phyloP scores from a whole-genome alignment of 1,284 basidiomycete genomes.

The Rhizoctonia solani region DNA sequence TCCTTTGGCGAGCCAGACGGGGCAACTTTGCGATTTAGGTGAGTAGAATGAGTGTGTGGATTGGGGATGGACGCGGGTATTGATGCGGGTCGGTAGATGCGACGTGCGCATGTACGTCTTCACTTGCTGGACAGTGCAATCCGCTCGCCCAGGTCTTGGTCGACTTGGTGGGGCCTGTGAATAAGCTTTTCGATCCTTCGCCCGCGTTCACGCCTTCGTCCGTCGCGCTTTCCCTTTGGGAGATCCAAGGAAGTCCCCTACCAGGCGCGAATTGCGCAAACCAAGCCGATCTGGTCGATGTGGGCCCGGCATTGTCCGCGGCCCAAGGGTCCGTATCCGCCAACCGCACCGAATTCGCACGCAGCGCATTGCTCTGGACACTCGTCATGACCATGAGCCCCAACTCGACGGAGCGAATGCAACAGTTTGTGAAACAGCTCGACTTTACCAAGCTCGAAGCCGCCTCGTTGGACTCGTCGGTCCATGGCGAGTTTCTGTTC shows the following conservation, averaged over 20 bases:
- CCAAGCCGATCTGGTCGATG: constrained; percentile 61
- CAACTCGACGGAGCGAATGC: constrained; percentile 49
- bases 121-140: constrained; percentile 52
- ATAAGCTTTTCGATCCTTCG: constrained; percentile 52
- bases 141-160: constrained; percentile 59
- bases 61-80: neutral
- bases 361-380: constrained; percentile 63
- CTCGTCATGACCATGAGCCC: constrained; percentile 56
- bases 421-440: constrained; percentile 49
- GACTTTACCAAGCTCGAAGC: constrained; percentile 58
- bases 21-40: constrained; percentile 60
- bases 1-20: constrained; percentile 49
- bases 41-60: constrained; percentile 41
- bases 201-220: constrained; percentile 51
- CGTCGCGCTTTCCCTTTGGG: constrained; percentile 57
- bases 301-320: constrained; percentile 51
- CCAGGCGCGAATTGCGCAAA: constrained; percentile 51
- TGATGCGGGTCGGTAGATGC: constrained; percentile 51
- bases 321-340: constrained; percentile 41
- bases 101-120: constrained; percentile 62
- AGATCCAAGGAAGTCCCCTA: constrained; percentile 51
- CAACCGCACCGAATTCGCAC: constrained; percentile 61
- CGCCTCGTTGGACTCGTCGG: constrained; percentile 47
- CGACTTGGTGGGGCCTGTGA: constrained; percentile 55
- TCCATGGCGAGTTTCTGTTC: constrained; percentile 49